Conservation (phyloP, 148 eudicot genomes). For the Talinum fruticosum region DNA sequence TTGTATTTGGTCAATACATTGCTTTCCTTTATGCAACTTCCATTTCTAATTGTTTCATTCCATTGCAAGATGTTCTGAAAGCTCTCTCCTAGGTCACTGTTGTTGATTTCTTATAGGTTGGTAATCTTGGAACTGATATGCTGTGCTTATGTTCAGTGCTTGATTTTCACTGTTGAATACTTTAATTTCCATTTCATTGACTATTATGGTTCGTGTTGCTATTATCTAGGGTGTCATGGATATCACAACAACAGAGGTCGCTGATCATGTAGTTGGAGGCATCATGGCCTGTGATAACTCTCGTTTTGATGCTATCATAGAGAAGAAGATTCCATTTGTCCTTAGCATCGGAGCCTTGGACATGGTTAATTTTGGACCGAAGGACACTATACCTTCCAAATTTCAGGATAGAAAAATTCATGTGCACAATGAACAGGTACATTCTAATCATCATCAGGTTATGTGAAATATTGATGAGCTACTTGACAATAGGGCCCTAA, state of each 20-base stretch:
- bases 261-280: constrained; percentile 93
- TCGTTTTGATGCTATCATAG: constrained; percentile 79
- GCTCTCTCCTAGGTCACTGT: not conserved
- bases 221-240: constrained; percentile 83
- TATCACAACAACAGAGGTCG: constrained; percentile 95
- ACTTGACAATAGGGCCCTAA: not conserved
- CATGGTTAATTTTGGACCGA: constrained; percentile 91
- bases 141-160: constrained; percentile 6
- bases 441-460: constrained; percentile 14
- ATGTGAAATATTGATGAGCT: constrained; percentile 6
- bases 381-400: constrained; percentile 60
- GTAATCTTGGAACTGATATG: not conserved
- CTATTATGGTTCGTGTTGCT: not conserved
- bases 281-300: constrained; percentile 91
- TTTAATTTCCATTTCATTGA: not conserved
- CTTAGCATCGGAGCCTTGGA: constrained; percentile 95
- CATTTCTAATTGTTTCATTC: not conserved
- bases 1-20: not conserved
- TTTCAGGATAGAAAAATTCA: constrained; percentile 66
- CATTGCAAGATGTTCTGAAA: not conserved
- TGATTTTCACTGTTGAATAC: not conserved
- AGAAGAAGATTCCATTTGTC: constrained; percentile 78
- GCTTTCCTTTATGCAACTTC: not conserved
- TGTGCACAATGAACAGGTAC: constrained; percentile 91
- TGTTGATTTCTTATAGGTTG: not conserved